Percentiles rank a stretch among this genome's conserved stretches.
Conservation (phyloP, 2,329 filamentous ascomycete genomes). For the Aspergillus pseudoterreus region DNA sequence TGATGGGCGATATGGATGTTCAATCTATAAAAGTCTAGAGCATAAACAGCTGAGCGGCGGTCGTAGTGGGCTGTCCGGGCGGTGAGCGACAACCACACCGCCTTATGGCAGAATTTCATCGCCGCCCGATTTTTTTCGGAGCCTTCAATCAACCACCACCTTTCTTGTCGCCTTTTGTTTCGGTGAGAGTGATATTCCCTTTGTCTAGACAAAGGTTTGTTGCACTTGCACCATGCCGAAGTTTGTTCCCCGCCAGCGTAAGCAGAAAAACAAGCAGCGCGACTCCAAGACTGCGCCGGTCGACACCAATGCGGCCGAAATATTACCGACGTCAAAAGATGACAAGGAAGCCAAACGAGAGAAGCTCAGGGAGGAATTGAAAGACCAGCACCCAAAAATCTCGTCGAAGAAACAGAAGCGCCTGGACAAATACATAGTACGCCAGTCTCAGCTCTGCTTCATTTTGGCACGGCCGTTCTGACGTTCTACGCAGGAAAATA, state of each 20-base stretch:
- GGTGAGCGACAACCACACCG: slow-evolving; percentile 16
- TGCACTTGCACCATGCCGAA: slow-evolving; percentile 37
- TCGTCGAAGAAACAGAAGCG: slow-evolving; percentile 65
- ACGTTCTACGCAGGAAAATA: slow-evolving; percentile 62
- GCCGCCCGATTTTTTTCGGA: slow-evolving; percentile 19
- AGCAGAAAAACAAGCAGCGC: slow-evolving; percentile 48
- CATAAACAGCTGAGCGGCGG: not conserved
- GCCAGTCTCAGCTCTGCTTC: slow-evolving; percentile 14
- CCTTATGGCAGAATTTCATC: slow-evolving; percentile 23
- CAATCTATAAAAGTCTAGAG: not conserved
- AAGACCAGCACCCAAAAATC: slow-evolving; percentile 53
- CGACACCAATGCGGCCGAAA: slow-evolving; percentile 44
- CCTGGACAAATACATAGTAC: slow-evolving; percentile 64
- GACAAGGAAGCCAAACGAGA: slow-evolving; percentile 53
- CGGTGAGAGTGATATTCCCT: slow-evolving; percentile 6
- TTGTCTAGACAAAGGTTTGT: slow-evolving; percentile 12
- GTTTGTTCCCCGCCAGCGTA: slow-evolving; percentile 55
- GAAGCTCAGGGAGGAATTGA: slow-evolving; percentile 52
- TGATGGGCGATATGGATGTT: slow-evolving; percentile 6
- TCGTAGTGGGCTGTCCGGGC: slow-evolving; percentile 6
- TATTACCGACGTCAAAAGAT: slow-evolving; percentile 45
- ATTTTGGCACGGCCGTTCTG: slow-evolving; percentile 8
- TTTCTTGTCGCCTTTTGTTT: slow-evolving; percentile 6
- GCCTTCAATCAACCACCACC: slow-evolving; percentile 5
- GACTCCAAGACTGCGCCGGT: slow-evolving; percentile 32